These are phyloP conservation scores for Yamadazyma laniorum DNA, from an alignment of 805 yeast species.

Conservation along the genomic window DNA sequence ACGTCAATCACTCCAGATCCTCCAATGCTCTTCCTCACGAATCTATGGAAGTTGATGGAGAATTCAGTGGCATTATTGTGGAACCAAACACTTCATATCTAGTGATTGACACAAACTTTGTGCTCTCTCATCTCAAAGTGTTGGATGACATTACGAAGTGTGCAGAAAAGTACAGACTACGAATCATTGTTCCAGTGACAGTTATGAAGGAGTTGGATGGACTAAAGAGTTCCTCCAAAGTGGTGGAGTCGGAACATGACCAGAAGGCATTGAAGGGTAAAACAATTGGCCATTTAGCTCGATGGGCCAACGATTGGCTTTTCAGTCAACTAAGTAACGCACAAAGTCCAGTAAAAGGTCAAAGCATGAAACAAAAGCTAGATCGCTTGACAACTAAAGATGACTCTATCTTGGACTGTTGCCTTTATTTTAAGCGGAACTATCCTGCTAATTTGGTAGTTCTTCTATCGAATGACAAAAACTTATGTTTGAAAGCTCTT, in stretches of 20 bases:
- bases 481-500: constrained; percentile 75
- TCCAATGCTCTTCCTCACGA: constrained; percentile 11
- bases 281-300: constrained; percentile 56
- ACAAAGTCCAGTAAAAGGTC: constrained; percentile 58
- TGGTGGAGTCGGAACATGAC: constrained; percentile 4
- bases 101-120: constrained; percentile 81
- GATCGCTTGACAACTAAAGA: constrained; percentile 54
- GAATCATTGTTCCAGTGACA: constrained; percentile 64
- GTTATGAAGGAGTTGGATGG: constrained; percentile 84
- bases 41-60: constrained; percentile 20
- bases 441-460: constrained; percentile 45
- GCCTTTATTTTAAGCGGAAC: constrained; percentile 55
- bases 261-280: constrained; percentile 18
- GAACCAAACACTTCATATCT: constrained; percentile 39
- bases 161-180: constrained; percentile 42
- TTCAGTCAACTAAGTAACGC: constrained; percentile 54
- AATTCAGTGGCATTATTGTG: constrained; percentile 14
- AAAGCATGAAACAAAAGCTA: constrained; percentile 53
- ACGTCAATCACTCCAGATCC: constrained; percentile 16
- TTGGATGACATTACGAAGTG: constrained; percentile 50
- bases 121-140: constrained; percentile 63
- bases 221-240: constrained; percentile 49
- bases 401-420: constrained; percentile 84
- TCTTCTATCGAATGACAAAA: constrained; percentile 77
- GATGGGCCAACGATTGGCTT: constrained; percentile 80